Evolutionary conservation across 768 basidiomycete genomes (phyloP), one percentile per base, ranked within the genome.

Genomic region (Coprinellus micaceus): DNA sequence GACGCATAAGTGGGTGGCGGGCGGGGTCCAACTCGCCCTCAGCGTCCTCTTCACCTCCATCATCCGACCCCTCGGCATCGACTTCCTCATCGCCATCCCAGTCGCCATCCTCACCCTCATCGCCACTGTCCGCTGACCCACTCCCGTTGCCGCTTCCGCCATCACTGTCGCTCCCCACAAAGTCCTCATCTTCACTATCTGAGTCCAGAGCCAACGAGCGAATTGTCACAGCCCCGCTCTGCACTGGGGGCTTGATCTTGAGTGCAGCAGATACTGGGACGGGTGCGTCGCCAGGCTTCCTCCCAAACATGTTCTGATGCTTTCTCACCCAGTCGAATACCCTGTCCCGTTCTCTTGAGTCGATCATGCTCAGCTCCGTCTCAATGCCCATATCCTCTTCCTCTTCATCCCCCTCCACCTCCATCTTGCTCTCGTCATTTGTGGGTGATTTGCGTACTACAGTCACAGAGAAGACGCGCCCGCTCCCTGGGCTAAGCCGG

Each of bases 301-400:
- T 72, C 52, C 86, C 86, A 68, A 91, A 87, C 19, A 79, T 57
- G 60, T 80, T 75, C 22, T 80, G 77, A 52, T 83, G 77, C 50
- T 73, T 70, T 44, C 81, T 71, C n/a, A 83, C 79, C 90, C 90
- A 91, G 28, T 77, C 75, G 33, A 75, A 71, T 48, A 91, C 84
- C 22, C 80, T 78, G 36, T 84, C 82, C 62, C 84, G 80, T 65
- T 91, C 88, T 60, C 74, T 76, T 25, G 81, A 82, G 59, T 91
- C 89, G 3, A 91, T 77, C 80, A 89, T 83, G 28, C 79, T 77
- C 63, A 91, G 88, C 63, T 83, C 82, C 1, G 82, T 82, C 66
- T 89, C 87, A 44, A 81, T 72, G 0, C 77, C 77, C 7, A 75
- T 73, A 7, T 74, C 78, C 26, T 76, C 80, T 1, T 69, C 73